Conservation (phyloP, 371 early-diverging fungal species). For the Zopfochytrium polystomum region DNA sequence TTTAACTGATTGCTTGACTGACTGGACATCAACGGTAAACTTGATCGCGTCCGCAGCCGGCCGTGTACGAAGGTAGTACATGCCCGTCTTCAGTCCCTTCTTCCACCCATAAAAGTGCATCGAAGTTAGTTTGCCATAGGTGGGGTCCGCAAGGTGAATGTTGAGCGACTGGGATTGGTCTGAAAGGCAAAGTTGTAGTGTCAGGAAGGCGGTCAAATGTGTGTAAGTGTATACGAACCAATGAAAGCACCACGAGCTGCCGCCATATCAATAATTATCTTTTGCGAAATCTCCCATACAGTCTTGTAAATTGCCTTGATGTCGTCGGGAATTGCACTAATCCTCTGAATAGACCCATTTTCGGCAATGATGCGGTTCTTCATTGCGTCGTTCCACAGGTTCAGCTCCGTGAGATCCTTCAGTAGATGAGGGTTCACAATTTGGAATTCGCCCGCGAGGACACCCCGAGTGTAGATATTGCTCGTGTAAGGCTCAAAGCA, state of each 20-base stretch:
- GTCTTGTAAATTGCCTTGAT: slow-evolving; percentile 97
- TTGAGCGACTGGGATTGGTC: slow-evolving; percentile 99
- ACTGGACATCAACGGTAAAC: slow-evolving; percentile 69
- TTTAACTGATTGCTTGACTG: slow-evolving; percentile 24
- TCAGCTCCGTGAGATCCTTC: slow-evolving; percentile 88
- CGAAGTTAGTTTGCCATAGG: slow-evolving; percentile 86
- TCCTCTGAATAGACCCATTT: slow-evolving; percentile 90
- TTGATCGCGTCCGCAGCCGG: slow-evolving; percentile 99
- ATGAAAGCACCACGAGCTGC: slow-evolving; percentile 96
- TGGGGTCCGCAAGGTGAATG: slow-evolving; percentile 92
- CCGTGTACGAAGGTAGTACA: slow-evolving; percentile 98
- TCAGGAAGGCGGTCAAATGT: no score
- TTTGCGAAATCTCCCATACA: slow-evolving; percentile 92
- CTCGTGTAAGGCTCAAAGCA: slow-evolving; percentile 98
- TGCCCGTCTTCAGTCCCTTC: slow-evolving; percentile 98
- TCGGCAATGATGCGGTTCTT: slow-evolving; percentile 97
- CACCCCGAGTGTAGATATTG: slow-evolving; percentile 98
- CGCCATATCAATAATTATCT: slow-evolving; percentile 64
- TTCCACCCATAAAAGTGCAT: slow-evolving; percentile 99
- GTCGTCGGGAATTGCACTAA: slow-evolving; percentile 85
- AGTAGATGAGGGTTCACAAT: slow-evolving; percentile 97
- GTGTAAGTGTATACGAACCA: no score
- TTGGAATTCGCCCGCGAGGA: slow-evolving; percentile 99
- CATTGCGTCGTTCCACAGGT: slow-evolving; percentile 94
- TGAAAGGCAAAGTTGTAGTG: slow-evolving; percentile 1